Base-by-base conservation (phyloP, 495 filamentous ascomycete species). In the Daldinia concentrica region DNA sequence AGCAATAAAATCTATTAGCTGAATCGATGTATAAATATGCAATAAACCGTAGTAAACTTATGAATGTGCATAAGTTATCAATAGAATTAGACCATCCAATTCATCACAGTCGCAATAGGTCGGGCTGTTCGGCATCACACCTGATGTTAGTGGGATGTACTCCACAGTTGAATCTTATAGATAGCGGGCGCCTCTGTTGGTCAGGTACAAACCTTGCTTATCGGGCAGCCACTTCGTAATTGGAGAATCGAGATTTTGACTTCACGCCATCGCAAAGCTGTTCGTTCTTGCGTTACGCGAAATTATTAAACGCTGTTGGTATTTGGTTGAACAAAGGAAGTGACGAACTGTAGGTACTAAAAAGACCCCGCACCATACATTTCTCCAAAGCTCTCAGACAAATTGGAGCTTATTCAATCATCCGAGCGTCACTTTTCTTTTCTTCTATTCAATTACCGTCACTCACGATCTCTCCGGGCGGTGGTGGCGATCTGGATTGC, bases 311-410 rank as follows among this genome's bases (percentile, higher is more conserved):
- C 15, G 32, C 12, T 12, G 22, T 50, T 58, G 3, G 55, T 37
- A 36, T 48, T 45, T 22, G 48, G 32, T 48, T 34, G 30, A 52
- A 63, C 43, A 69, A 69, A 66, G 68, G 51, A 65, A 66, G 39
- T 45, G n/a, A 51, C 39, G 41, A 29, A 65, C 37, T 67, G 32
- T 43, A 71, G 52, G 50, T 64, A 57, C 34, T 41, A 58, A 39
- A 66, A 54, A 50, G 58, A 73, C 71, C 71, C 71, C 71, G 62
- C 71, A 69, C 55, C 52, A n/a, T 64, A 36, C 17, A 39, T 68
- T 61, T 68, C 41, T 57, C 37, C 65, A 64, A 63, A 56, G 30
- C 30, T 57, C 30, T 19, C 59, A 15, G 26, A 30, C 45, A 15
- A 69, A 68, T 60, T 65, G 61, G 37, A 62, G 48, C 39, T 41